These are phyloP conservation scores for Diaporthe capsici DNA, from an alignment of 2,329 filamentous ascomycete genomes.

Conservation along the genomic window DNA sequence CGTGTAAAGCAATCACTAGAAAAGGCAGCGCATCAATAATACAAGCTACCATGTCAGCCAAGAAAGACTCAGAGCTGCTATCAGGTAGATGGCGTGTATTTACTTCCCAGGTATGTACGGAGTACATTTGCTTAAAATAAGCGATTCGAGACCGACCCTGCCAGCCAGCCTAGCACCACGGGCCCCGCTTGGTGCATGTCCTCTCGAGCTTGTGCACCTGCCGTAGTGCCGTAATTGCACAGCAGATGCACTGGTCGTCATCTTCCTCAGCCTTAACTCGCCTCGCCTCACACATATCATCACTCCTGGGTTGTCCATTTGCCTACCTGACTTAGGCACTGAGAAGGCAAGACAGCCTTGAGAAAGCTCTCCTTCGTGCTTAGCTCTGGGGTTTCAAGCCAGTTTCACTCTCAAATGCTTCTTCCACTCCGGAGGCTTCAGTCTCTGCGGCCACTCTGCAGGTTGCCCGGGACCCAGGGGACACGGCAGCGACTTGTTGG, in stretches of 20 bases:
- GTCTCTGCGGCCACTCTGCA: slow-evolving; percentile 18
- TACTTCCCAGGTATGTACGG: too few relatives aligned
- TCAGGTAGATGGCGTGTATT: not conserved
- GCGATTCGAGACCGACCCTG: not conserved
- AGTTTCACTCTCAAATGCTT: not conserved
- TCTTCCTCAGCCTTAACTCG: not conserved
- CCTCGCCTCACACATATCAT: not conserved
- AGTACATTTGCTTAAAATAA: too few relatives aligned
- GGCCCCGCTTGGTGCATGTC: not conserved
- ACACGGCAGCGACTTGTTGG: not conserved
- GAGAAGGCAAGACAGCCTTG: not conserved
- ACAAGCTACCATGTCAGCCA: not conserved
- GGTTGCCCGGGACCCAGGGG: not conserved
- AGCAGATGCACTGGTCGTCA: not conserved
- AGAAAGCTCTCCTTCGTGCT: not conserved
- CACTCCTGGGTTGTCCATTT: not conserved
- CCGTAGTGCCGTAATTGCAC: not conserved
- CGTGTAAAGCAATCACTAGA: not conserved
- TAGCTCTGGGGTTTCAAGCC: not conserved
- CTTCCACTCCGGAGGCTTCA: not conserved
- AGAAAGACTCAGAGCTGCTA: not conserved
- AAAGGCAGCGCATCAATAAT: not conserved
- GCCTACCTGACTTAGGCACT: not conserved
- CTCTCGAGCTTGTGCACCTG: not conserved
- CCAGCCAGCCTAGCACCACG: not conserved